Evolutionary conservation across 2,329 filamentous ascomycete genomes (phyloP), one percentile per base, ranked within the genome.

Genomic region (Tolypocladium pustulatum): DNA sequence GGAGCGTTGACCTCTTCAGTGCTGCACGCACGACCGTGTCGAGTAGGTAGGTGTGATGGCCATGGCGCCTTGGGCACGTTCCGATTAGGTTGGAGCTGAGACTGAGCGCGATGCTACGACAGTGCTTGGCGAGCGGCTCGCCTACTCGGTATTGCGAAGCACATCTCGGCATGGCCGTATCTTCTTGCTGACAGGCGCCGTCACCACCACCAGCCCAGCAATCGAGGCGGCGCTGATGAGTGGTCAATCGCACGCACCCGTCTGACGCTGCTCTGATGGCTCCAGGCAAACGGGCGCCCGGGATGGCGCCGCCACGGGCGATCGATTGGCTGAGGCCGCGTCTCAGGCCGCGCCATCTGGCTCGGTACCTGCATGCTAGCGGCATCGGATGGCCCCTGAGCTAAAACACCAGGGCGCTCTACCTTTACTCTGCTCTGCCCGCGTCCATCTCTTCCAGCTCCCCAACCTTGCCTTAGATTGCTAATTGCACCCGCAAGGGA

Each of bases 311-410:
- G 54, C 49, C 38, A 46, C 38, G 20, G 37, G 15, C 17, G 38
- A 30, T 59, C 64, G 68, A 70, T 72, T 72, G 70, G 70, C 63
- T 61, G 56, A 51, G 60, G 59, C 61, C 58, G 64, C 66, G 71
- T 73, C 71, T 73, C 71, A 71, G 64, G 59, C 66, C 64, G 60
- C 63, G 46, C 46, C 46, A 30, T 32, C 43, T 20, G 46, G 17
- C 49, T 34, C 54, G 51, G 65, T 67, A 67, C 66, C 66, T 68
- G 66, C 64, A 64, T 64, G 54, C 46, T 57, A 56, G 60, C 40
- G 58, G 36, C 58, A 54, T 34, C 51, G 52, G 20, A 43, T 9
- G 53, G 32, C 59, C 61, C 61, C 62, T 61, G 62, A 54, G 53
- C 49, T 22, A 52, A n/a, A 34, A 32, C 49, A 34, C 27, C 49